Evolutionary conservation across 2,329 filamentous ascomycete genomes (phyloP), one percentile per base, ranked within the genome.

Genomic region (Cladosporium sp.): DNA sequence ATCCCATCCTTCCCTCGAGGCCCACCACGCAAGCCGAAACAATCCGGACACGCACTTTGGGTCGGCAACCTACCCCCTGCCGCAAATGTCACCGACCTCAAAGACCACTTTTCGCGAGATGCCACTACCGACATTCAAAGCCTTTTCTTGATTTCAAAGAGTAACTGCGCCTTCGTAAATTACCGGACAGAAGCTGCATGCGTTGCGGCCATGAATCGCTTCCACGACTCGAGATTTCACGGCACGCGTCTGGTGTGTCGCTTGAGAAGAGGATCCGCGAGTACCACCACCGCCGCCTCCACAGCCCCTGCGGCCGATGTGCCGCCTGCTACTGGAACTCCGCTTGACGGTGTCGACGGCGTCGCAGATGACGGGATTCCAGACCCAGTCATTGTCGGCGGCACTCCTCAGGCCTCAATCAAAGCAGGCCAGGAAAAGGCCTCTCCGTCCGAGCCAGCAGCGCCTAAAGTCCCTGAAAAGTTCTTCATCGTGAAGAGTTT

Each of bases 141-240:
- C 41, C 74, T 97, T 0, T 96, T 97, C 59, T 73, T 97, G 30
- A 97, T 97, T 36, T 92, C 91, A 0, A 96, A 96, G 68, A 96
- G 91, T 67, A 96, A 96, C 65, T 97, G 92, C 64, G 92, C 91
- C 0, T 97, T 97, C 72, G 89, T 95, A 57, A 97, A 97, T 64
- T 97, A 95, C 67, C 88, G 85, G 56, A 86, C 89, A 44, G 90
- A 96, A 61, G 72, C 76, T 3, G 82, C 83, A 4, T 96, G 90
- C 64, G 72, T 80, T 6, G 77, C 80, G 7, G 92, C 92, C 0
- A 88, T 96, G 73, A 79, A 83, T 40, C 84, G 88, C 58, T 86
- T 97, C 39, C 89, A 97, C 67, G 91, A 97, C 63, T 95, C 90
- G 1, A 85, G 86, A 50, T 96, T 96, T 60, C 83, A 92, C 60